These are phyloP conservation scores for Pseudozyma sp. DNA, from an alignment of 1,284 basidiomycete genomes.

Conservation along the genomic window DNA sequence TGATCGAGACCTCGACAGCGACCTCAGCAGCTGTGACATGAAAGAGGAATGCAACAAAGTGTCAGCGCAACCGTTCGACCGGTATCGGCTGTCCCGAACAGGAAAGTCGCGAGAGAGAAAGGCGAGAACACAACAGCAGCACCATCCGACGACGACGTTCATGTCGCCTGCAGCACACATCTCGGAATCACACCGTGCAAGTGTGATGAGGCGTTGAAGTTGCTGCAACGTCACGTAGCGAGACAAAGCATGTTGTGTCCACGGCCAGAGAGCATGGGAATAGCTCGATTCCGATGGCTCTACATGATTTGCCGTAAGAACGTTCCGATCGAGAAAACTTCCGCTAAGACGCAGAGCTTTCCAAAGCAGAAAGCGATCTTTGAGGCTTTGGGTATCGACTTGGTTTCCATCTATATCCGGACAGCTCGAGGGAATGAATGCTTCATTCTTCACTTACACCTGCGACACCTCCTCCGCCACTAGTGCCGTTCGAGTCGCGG, in stretches of 20 bases:
- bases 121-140: background rate
- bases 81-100: no score
- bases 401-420: background rate
- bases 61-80: background rate
- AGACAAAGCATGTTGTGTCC: slow-evolving; percentile 3
- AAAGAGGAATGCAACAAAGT: background rate
- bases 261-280: background rate
- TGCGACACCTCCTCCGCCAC: slow-evolving; percentile 31
- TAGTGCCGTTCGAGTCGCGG: slow-evolving; percentile 20
- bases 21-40: slow-evolving; percentile 42
- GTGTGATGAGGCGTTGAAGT: slow-evolving; percentile 7
- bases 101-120: background rate
- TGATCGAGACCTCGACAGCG: slow-evolving; percentile 63
- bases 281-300: background rate
- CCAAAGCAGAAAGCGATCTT: background rate
- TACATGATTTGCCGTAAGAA: slow-evolving; percentile 1
- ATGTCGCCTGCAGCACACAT: slow-evolving; percentile 2
- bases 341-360: no score
- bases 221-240: slow-evolving; percentile 5
- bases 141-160: background rate
- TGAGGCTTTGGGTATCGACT: slow-evolving; percentile 5
- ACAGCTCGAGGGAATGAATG: no score
- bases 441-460: slow-evolving; percentile 41
- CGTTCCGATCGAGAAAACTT: no score
- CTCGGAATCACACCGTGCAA: background rate